These are phyloP conservation scores for Lophium mytilinum DNA, from an alignment of 495 filamentous ascomycete genomes.

Conservation along the genomic window DNA sequence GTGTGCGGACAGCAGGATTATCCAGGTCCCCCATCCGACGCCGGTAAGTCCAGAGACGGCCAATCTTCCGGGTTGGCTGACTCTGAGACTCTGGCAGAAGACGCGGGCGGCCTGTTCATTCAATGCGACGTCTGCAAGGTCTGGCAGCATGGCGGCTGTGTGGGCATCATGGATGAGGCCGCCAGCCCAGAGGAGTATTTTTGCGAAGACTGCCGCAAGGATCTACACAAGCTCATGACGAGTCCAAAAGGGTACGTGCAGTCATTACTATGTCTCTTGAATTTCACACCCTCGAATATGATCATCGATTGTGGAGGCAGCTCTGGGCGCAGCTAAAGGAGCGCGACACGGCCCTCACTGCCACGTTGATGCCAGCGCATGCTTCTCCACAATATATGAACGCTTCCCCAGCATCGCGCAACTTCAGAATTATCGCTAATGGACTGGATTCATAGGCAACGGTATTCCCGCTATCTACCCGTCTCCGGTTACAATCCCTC, in stretches of 20 bases:
- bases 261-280: conserved; percentile 6
- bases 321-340: no score
- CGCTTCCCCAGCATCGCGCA: background rate
- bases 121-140: conserved; percentile 97
- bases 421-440: background rate
- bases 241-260: conserved; percentile 79
- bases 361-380: no score
- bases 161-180: conserved; percentile 90
- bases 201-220: conserved; percentile 87
- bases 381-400: no score
- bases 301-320: background rate
- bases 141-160: conserved; percentile 98
- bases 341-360: no score
- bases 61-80: conserved; percentile 20
- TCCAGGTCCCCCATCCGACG: conserved; percentile 73
- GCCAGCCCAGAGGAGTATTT: conserved; percentile 94
- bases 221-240: conserved; percentile 73
- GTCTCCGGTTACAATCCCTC: conserved; percentile 43
- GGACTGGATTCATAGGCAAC: conserved; percentile 40
- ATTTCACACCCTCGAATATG: background rate
- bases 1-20: conserved; percentile 93
- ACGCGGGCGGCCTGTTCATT: conserved; percentile 89
- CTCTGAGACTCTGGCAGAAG: conserved; percentile 65
- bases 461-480: conserved; percentile 62
- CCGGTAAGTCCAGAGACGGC: conserved; percentile 24